A percentile compares a stretch with the other conserved stretches of the same genome.
Conservation (phyloP, 768 basidiomycete genomes). For the Daedaleopsis sinensis region DNA sequence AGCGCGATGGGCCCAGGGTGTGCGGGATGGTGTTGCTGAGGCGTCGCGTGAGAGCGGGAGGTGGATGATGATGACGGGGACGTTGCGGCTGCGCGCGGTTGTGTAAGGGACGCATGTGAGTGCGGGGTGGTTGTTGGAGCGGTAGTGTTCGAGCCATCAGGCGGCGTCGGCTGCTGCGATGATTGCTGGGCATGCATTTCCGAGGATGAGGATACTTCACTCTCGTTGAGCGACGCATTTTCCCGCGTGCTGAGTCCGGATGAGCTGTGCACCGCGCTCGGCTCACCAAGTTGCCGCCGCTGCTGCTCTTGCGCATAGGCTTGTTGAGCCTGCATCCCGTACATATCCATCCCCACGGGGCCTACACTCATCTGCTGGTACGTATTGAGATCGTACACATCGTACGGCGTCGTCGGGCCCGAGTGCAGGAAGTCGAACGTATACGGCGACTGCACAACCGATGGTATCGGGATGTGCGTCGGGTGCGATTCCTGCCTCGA, state of each 20-base stretch:
- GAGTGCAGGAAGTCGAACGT: conserved; percentile 42
- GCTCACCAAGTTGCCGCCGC: not conserved
- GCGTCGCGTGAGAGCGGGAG: conserved; percentile 19
- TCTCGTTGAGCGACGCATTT: not conserved
- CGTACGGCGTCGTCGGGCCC: conserved; percentile 42
- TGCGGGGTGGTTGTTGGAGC: conserved; percentile 1
- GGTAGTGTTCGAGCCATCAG: not conserved
- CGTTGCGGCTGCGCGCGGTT: conserved; percentile 4
- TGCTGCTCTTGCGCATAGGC: conserved; percentile 1
- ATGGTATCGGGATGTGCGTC: conserved; percentile 37
- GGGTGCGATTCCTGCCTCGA: conserved; percentile 15
- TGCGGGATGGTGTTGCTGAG: conserved; percentile 31
- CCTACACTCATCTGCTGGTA: conserved; percentile 17
- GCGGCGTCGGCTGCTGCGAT: not conserved
- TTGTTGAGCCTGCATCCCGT: conserved; percentile 1
- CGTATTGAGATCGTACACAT: conserved; percentile 30
- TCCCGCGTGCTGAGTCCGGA: no score
- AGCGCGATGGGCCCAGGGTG: conserved; percentile 75
- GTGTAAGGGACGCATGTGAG: not conserved
- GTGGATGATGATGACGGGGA: conserved; percentile 19
- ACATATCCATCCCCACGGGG: not conserved
- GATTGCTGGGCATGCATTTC: not conserved
- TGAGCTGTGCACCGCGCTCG: no score
- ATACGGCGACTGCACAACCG: conserved; percentile 39
- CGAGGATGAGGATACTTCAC: not conserved